Evolutionary conservation across 2,329 filamentous ascomycete genomes (phyloP), one percentile per base, ranked within the genome.

Genomic region (Gaeumannomyces sp.): DNA sequence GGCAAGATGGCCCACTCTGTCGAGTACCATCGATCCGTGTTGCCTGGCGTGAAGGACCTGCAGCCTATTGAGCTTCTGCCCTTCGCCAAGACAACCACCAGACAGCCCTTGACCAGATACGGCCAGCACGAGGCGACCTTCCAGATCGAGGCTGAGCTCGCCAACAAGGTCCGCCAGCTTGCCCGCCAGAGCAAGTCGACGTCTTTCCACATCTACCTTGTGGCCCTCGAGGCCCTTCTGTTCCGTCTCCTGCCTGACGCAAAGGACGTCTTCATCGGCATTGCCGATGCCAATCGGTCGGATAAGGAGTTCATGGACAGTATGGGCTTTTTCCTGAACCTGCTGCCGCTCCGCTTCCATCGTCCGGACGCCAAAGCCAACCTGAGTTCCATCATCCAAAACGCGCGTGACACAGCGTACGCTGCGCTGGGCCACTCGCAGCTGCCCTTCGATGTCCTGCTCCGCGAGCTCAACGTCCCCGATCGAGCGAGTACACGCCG

Each of bases 401-500:
- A 67, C 11, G 62, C 66, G 19, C 66, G 66, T 3, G 65, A 70
- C 69, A 70, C 64, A 66, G 71, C 27, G 2, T 74, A 78, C 29
- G 65, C 60, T 0, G 81, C 79, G 0, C 71, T 85, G 0, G 67
- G 65, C 0, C 71, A 83, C 68, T 81, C 82, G 0, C 50, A 66
- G 0, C 63, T 85, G 5, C 84, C 83, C 0, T 82, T 84, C 64
- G 78, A 85, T 59, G 72, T 79, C 0, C 67, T 86, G 0, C 71
- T 86, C 0, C 69, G 78, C 0, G 72, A 80, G 33, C 71, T 85
- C 1, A 70, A 74, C 4, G 73, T 80, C 0, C 74, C 0, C 72
- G 81, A 1, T 78, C 79, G 0, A 65, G 76, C 0, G 66, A 72
- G 0, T 67, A 78, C 63, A 77, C 67, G 33, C 83, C 83, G 0